Evolutionary conservation across 306 rosid species (phyloP), one percentile per base, ranked within the genome.

Genomic region (Quercus gilva): DNA sequence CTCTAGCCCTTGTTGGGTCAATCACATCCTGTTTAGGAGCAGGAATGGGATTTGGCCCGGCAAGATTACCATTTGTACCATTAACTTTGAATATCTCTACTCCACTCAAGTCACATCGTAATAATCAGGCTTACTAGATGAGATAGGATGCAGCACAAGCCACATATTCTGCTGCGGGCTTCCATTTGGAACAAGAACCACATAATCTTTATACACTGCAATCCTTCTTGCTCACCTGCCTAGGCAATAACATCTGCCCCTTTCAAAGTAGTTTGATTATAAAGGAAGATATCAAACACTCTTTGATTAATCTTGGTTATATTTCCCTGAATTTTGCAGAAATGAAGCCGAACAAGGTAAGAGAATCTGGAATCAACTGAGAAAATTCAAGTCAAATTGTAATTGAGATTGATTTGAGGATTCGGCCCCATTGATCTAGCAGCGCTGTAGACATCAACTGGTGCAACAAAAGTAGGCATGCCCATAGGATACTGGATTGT

Each of bases 341-440:
- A 94, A 82, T 94, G 97, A 59, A 94, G 97, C 84, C 99, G 87
- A 76, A 91, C 98, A 72, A 96, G 90, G 92, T 96, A 93, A 21
- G 76, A 78, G 82, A 93, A 96, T 70, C 92, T 94, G 0, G 98
- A 73, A 76, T 96, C 99, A 13, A 96, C 74, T 0, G 92, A 69
- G 75, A 96, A 85, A 73, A 93, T 75, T 97, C 97, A 91, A 78
- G 93, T 91, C 87, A 96, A 75, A 75, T 96, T 96, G 91, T 84
- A 96, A 70, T 89, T 91, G 57, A 23, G 18, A 57, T 86, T 96
- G 94, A 93, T 74, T 5, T 37, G 0, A 15, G 13, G 0, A 59
- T 79, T n/a, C 1, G 97, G 94, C 35, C 99, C 99, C 99, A 96
- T 95, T 6, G 99, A 71, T 88, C 99, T 91, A 55, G 94, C 89